Evolutionary conservation across 176 grass and related monocot species (phyloP), one percentile per base, ranked within the genome.

Genomic region (Triticum turgidum): DNA sequence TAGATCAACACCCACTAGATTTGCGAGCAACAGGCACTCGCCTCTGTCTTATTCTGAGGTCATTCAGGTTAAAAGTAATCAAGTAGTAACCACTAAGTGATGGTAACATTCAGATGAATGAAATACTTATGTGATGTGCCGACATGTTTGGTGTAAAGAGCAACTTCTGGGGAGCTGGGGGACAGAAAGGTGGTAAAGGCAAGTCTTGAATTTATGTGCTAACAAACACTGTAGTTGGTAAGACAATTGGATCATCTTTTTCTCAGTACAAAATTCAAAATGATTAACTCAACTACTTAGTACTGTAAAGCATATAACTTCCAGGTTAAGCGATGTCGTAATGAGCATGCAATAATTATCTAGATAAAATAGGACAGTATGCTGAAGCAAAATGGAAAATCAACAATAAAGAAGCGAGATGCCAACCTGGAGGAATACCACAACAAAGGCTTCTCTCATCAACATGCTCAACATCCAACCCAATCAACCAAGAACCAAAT

Each of bases 361-460:
- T 30, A 75, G 68, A 76, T 39, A 22, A 5, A 22, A 35, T 62
- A 51, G 78, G 29, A 68, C 61, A 70, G 74, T 49, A 49, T 76
- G 64, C 68, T 30, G 11, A 61, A 74, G 56, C 29, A 69, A 67
- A 47, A 61, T 67, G 42, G 15, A 34, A 71, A 42, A n/a, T 87
- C 25, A 2, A 66, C 33, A 27, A 38, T 75, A 82, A 84, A 66
- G 67, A 66, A 79, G 49, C 14, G 52, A 73, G 21, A 69, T 34
- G 11, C 34, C 75, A 87, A 94, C 94, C 94, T 85, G 90, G 94
- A 32, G 94, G 92, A 33, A 92, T 97, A 17, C 92, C 94, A 77
- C 94, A 97, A 76, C 94, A 97, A 64, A 97, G 90, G 65, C 90
- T 92, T 69, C 94, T 88, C 75, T 97, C 94, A 82, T 97, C 94